These are phyloP conservation scores for Saccharomycopsis fibuligera DNA, from an alignment of 805 yeast genomes.

Conservation along the genomic window DNA sequence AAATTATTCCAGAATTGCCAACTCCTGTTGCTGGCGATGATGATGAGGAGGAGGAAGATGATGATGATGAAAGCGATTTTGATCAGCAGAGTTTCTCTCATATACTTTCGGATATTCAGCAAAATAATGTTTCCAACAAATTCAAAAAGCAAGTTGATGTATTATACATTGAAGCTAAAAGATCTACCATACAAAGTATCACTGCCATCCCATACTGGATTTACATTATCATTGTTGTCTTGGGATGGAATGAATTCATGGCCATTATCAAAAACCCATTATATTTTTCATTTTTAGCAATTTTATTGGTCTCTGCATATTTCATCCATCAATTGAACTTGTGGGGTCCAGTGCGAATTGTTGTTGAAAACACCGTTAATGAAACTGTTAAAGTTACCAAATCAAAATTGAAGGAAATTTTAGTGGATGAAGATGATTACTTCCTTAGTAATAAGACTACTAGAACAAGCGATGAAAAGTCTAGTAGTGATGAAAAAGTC, in stretches of 20 bases:
- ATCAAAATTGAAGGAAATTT: conserved; percentile 16
- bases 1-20: conserved; percentile 53
- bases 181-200: conserved; percentile 71
- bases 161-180: conserved; percentile 77
- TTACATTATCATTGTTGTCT: conserved; percentile 59
- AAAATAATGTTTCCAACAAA: conserved; percentile 46
- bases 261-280: conserved; percentile 81
- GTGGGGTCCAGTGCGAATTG: conserved; percentile 66
- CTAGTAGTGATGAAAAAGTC: neutral
- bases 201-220: conserved; percentile 82
- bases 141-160: conserved; percentile 75
- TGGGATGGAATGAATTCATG: conserved; percentile 97
- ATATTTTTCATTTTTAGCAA: conserved; percentile 55
- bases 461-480: neutral
- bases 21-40: conserved; percentile 36
- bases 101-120: conserved; percentile 51
- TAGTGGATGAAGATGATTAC: conserved; percentile 14
- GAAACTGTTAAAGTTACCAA: conserved; percentile 54
- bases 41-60: conserved; percentile 29
- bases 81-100: conserved; percentile 26
- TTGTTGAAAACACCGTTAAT: conserved; percentile 50
- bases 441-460: neutral
- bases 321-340: conserved; percentile 64
- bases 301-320: conserved; percentile 55
- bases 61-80: conserved; percentile 19